Evolutionary conservation across 2,329 filamentous ascomycete genomes (phyloP).

Genomic region (Dendryphion nanum): DNA sequence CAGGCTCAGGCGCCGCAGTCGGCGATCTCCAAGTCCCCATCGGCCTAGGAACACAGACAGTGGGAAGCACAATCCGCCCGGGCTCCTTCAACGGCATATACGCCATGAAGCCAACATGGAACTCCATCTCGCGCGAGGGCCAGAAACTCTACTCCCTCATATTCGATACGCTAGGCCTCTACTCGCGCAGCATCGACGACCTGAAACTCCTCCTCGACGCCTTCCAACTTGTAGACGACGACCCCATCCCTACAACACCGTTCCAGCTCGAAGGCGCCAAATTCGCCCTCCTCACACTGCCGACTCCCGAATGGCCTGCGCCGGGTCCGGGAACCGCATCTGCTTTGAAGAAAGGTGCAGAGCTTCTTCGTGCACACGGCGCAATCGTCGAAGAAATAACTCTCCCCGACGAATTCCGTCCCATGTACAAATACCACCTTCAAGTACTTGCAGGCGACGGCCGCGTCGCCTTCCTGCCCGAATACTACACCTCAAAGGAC

Average conservation of each 20-base stretch:
- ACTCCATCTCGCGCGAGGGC: constrained; percentile 61
- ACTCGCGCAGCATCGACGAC: constrained; percentile 58
- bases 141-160: constrained; percentile 58
- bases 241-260: constrained; percentile 17
- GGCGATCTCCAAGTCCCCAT: constrained; percentile 63
- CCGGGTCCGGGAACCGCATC: constrained; percentile 35
- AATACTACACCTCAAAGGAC: constrained; percentile 51
- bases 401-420: constrained; percentile 51
- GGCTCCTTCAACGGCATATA: constrained; percentile 65
- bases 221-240: constrained; percentile 56
- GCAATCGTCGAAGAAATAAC: constrained; percentile 57
- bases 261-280: constrained; percentile 48
- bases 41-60: constrained; percentile 64
- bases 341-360: constrained; percentile 35
- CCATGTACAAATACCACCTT: constrained; percentile 53
- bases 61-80: constrained; percentile 63
- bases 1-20: constrained; percentile 65
- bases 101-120: constrained; percentile 66
- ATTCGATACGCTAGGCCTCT: constrained; percentile 63
- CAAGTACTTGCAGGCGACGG: constrained; percentile 55
- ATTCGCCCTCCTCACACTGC: constrained; percentile 51
- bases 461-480: constrained; percentile 52
- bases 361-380: constrained; percentile 44
- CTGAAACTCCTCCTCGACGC: constrained; percentile 56
- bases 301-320: constrained; percentile 53